phyloP scores from a whole-genome alignment of 306 rosid genomes.

The Lablab purpureus region DNA sequence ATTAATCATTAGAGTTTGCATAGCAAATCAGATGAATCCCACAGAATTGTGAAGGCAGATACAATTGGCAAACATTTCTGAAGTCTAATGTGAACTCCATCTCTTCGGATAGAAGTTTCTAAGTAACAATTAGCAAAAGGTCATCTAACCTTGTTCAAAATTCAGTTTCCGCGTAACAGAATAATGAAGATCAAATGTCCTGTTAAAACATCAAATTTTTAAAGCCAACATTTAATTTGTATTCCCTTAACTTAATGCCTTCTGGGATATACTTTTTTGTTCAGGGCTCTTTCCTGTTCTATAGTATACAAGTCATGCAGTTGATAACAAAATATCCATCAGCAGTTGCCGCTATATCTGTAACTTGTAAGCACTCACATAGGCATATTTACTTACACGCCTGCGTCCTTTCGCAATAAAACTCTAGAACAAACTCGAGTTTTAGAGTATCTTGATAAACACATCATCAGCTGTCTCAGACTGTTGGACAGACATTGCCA shows the following conservation, averaged over 20 bases:
- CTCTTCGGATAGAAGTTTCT: neutral
- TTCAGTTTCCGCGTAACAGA: slow-evolving; percentile 31
- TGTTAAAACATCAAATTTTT: slow-evolving; percentile 8
- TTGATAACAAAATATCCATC: slow-evolving; percentile 32
- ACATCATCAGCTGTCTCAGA: neutral
- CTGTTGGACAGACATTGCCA: neutral
- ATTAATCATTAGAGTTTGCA: slow-evolving; percentile 14
- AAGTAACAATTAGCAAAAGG: slow-evolving; percentile 7
- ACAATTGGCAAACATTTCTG: slow-evolving; percentile 30
- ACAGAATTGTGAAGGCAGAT: slow-evolving; percentile 25
- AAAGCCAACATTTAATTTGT: slow-evolving; percentile 28
- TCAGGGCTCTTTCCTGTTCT: slow-evolving; percentile 14
- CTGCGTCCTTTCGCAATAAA: neutral
- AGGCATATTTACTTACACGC: too few species aligned
- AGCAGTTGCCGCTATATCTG: neutral
- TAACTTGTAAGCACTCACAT: neutral
- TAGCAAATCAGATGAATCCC: slow-evolving; percentile 29
- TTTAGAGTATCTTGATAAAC: neutral
- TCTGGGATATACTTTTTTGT: neutral
- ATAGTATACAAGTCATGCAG: slow-evolving; percentile 22
- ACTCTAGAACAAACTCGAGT: neutral
- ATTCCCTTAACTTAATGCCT: slow-evolving; percentile 21
- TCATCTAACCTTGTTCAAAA: slow-evolving; percentile 24
- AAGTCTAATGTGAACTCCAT: slow-evolving; percentile 23
- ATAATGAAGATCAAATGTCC: slow-evolving; percentile 15